These are phyloP conservation scores for Babesia caballi DNA, from an alignment of 169 alveolate genomes.

Conservation along the genomic window DNA sequence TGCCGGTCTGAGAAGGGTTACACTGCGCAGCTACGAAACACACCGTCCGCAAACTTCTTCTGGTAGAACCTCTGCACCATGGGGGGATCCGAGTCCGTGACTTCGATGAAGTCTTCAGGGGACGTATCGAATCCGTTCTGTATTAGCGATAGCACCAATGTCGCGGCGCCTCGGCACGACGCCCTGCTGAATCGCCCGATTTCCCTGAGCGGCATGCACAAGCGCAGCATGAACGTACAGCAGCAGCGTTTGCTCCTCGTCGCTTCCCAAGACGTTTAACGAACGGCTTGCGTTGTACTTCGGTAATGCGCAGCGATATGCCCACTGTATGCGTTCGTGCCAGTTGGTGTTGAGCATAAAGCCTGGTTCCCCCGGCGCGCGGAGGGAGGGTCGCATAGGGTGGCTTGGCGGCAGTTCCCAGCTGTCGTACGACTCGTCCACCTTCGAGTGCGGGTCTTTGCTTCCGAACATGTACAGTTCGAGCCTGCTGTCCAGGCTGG, in stretches of 20 bases:
- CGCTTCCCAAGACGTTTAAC: conserved; percentile 28
- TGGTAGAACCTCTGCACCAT: conserved; percentile 20
- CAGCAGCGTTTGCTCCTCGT: conserved; percentile 38
- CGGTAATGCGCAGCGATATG: conserved; percentile 39
- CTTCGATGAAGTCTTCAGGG: conserved; percentile 27
- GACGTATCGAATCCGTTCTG: conserved; percentile 5
- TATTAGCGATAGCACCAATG: conserved; percentile 16
- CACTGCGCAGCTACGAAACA: background rate
- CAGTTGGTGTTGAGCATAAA: conserved; percentile 47
- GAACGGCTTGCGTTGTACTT: background rate
- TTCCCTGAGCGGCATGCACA: conserved; percentile 18
- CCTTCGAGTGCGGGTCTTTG: background rate
- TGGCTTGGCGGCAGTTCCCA: conserved; percentile 59
- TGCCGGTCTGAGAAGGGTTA: conserved; percentile 33
- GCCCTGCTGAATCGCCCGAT: conserved; percentile 43
- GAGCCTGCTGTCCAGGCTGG: conserved; percentile 3
- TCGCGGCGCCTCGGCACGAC: conserved; percentile 14
- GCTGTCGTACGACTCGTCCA: conserved; percentile 15
- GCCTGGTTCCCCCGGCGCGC: conserved; percentile 20
- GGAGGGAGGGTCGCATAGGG: conserved; percentile 31
- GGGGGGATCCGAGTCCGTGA: conserved; percentile 11
- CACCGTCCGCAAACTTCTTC: conserved; percentile 54
- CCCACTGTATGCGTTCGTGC: conserved; percentile 58
- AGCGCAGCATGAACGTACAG: conserved; percentile 6
- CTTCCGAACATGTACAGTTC: conserved; percentile 26